Conservation (phyloP, 1,284 basidiomycete genomes). For the Tylopilus orsonianus region DNA sequence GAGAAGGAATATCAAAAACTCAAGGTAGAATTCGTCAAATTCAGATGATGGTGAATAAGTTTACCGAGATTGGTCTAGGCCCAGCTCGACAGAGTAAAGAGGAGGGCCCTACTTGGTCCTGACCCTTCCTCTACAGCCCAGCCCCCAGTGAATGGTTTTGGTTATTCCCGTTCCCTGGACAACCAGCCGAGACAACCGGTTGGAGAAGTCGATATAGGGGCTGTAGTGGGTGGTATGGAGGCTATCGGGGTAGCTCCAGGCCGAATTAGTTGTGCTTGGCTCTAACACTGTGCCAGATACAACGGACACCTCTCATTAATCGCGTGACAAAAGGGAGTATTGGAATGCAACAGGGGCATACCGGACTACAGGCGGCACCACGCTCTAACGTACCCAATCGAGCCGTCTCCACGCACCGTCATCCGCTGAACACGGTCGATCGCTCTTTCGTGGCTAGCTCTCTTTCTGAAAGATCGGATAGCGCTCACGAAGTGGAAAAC, state of each 20-base stretch:
- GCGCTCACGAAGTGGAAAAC: slow-evolving; percentile 67
- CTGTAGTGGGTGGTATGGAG: slow-evolving; percentile 70
- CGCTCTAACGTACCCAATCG: slow-evolving; percentile 17
- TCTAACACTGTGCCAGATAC: slow-evolving; percentile 47
- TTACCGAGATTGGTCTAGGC: slow-evolving; percentile 48
- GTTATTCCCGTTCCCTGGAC: slow-evolving; percentile 21
- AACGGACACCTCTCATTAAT: slow-evolving; percentile 67
- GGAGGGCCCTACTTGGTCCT: slow-evolving; percentile 63
- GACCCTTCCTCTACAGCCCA: slow-evolving; percentile 21
- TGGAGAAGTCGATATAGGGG: slow-evolving; percentile 47
- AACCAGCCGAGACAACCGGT: slow-evolving; percentile 19
- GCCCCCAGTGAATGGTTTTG: slow-evolving; percentile 12
- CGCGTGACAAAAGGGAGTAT: slow-evolving; percentile 41
- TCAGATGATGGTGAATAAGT: slow-evolving; percentile 39
- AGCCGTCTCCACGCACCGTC: slow-evolving; percentile 25
- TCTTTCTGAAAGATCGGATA: slow-evolving; percentile 63
- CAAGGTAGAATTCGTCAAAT: slow-evolving; percentile 47
- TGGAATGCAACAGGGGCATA: slow-evolving; percentile 31
- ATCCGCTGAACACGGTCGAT: slow-evolving; percentile 34
- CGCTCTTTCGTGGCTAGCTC: slow-evolving; percentile 42
- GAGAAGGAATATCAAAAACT: slow-evolving; percentile 87
- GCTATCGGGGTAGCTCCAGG: slow-evolving; percentile 51
- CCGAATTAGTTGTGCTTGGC: neutral
- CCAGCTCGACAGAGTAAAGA: slow-evolving; percentile 80
- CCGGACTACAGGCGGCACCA: slow-evolving; percentile 19